Conservation (phyloP, 768 basidiomycete species). For the Leucocoprinus leucothites region DNA sequence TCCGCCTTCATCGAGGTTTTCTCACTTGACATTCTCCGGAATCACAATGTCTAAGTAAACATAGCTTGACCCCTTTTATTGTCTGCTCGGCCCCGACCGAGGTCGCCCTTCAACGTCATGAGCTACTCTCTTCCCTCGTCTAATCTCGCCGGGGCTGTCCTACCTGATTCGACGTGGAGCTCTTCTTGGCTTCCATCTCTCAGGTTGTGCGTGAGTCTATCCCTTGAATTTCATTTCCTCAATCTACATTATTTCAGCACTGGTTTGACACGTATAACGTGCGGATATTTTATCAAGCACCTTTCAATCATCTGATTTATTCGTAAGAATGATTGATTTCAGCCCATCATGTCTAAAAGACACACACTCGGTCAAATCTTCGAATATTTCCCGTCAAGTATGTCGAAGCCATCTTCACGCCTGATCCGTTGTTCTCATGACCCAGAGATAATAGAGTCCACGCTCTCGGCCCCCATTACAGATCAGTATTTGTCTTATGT, state of each 20-base stretch:
- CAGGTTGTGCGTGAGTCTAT: neutral
- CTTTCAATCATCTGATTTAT: neutral
- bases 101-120: neutral
- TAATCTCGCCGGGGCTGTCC: neutral
- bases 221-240: neutral
- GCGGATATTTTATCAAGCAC: neutral
- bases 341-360: neutral
- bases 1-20: conserved; percentile 6
- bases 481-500: no score
- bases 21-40: neutral
- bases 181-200: neutral
- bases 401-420: no score
- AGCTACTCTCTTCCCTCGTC: neutral
- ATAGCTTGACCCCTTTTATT: neutral
- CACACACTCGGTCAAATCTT: no score
- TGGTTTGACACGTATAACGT: neutral
- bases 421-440: neutral
- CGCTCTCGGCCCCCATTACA: neutral
- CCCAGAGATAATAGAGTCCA: neutral
- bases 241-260: neutral
- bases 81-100: neutral
- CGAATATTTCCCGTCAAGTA: no score
- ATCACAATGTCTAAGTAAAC: neutral
- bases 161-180: no score
- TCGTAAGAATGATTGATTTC: conserved; percentile 1